Evolutionary conservation across 2,329 filamentous ascomycete genomes (phyloP), one percentile per base, ranked within the genome.

Genomic region (Mollisia scopiformis): DNA sequence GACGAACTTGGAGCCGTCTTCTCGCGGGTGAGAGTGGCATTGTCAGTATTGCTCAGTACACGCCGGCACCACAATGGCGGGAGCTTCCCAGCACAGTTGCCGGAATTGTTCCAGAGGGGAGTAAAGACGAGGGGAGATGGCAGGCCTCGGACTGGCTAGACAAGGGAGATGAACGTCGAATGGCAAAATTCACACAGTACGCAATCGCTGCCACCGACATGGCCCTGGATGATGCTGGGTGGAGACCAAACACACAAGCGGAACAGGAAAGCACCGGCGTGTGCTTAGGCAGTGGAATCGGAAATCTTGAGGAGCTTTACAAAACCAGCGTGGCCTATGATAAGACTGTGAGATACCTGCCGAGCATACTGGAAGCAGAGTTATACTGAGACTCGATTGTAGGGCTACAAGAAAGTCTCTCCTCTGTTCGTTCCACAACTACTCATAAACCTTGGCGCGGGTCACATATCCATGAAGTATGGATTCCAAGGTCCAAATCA

Each of bases 401-500:
- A 95, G 91, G 94, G 94, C 65, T 96, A 97, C 75, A 92, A 86
- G 68, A 97, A 95, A 72, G 91, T 98, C 2, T 96, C 93, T 33
- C 95, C 95, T 1, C 79, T 97, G 3, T 98, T 99, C 72, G 93
- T 98, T 7, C 95, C 95, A 6, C 90, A 92, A 68, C 87, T 98
- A 7, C 82, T 99, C 53, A 97, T 96, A 77, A 99, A 99, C 74
- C 85, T 99, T 67, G 95, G 92, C 0, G 95, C 95, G 10, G 95
- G 95, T 0, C 94, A 98, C 73, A 88, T 98, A 37, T 94, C 94
- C 27, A 98, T 99, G 88, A 90, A 88, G 69, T 88, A 95, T 77
- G 91, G 92, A 19, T 90, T 99, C 72, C 79, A 91, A 75, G 95
- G 95, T 0, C 95, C 95, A 4, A 97, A 97, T 72, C 95, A 97